A percentile compares a stretch with the other conserved stretches of the same genome.
Conservation (phyloP, 257 asterid species). For the Solanum sejunctum region DNA sequence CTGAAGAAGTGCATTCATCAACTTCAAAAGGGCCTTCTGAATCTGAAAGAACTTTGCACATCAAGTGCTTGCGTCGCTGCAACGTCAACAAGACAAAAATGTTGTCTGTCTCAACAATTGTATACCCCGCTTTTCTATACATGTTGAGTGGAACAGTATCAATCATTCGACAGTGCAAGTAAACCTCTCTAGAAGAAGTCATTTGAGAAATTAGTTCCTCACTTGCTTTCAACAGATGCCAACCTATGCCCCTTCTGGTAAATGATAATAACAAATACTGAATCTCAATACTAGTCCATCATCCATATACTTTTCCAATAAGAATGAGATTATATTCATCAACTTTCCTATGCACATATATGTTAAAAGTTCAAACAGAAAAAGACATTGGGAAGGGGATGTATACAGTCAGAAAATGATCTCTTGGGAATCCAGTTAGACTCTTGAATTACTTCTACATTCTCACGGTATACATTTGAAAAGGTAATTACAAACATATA, state of each 20-base stretch:
- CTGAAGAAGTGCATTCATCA: conserved; percentile 23
- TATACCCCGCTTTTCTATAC: conserved; percentile 74
- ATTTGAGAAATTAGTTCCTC: conserved; percentile 71
- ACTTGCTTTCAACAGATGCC: conserved; percentile 80
- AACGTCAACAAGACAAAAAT: conserved; percentile 56
- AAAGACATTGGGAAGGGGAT: neutral
- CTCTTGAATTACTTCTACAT: neutral
- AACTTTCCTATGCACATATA: neutral
- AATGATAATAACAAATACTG: neutral
- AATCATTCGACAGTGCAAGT: conserved; percentile 84
- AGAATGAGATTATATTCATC: neutral
- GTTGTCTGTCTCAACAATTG: conserved; percentile 66
- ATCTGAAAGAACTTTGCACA: conserved; percentile 61
- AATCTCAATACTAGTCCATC: neutral
- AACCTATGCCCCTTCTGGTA: conserved; percentile 90
- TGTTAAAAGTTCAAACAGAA: neutral
- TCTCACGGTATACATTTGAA: neutral
- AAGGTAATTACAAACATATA: neutral
- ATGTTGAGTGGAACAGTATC: conserved; percentile 78
- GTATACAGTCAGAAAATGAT: neutral
- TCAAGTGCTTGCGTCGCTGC: conserved; percentile 85
- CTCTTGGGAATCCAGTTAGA: neutral
- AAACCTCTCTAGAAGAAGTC: conserved; percentile 61
- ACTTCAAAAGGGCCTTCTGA: conserved; percentile 23
- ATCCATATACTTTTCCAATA: neutral